Conservation (phyloP, 139 green algal species). For the Nannochloris sp. region DNA sequence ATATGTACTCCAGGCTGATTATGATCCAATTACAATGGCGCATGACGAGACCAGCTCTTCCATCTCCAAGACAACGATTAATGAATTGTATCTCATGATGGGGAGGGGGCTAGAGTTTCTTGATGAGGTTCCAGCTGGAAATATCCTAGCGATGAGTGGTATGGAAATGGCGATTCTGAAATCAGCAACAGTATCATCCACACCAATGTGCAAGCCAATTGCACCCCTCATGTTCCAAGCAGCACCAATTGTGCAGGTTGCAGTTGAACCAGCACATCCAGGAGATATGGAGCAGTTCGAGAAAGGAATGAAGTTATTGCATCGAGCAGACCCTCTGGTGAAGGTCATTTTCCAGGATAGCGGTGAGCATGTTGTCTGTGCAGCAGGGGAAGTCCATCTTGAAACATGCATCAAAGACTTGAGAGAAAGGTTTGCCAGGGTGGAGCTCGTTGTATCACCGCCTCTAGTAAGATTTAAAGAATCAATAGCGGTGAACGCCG, state of each 20-base stretch:
- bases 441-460: constrained; percentile 80
- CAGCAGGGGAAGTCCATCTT: constrained; percentile 91
- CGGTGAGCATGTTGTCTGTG: constrained; percentile 80
- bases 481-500: not conserved
- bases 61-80: constrained; percentile 1
- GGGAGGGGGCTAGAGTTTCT: constrained; percentile 61
- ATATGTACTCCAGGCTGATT: constrained; percentile 68
- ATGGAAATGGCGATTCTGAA: constrained; percentile 82
- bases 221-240: constrained; percentile 87
- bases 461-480: constrained; percentile 84
- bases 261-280: constrained; percentile 75
- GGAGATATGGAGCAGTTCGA: constrained; percentile 68
- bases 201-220: constrained; percentile 59
- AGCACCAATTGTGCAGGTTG: constrained; percentile 85
- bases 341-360: constrained; percentile 43
- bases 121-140: constrained; percentile 74
- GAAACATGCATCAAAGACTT: constrained; percentile 94
- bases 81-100: constrained; percentile 94
- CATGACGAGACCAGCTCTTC: not conserved
- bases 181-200: constrained; percentile 77
- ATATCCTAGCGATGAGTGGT: constrained; percentile 76
- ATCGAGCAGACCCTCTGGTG: constrained; percentile 88
- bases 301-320: constrained; percentile 80
- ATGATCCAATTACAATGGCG: constrained; percentile 44
- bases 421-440: constrained; percentile 76